phyloP scores from a whole-genome alignment of 2,329 filamentous ascomycete species.

The Dothiorella sarmentorum region DNA sequence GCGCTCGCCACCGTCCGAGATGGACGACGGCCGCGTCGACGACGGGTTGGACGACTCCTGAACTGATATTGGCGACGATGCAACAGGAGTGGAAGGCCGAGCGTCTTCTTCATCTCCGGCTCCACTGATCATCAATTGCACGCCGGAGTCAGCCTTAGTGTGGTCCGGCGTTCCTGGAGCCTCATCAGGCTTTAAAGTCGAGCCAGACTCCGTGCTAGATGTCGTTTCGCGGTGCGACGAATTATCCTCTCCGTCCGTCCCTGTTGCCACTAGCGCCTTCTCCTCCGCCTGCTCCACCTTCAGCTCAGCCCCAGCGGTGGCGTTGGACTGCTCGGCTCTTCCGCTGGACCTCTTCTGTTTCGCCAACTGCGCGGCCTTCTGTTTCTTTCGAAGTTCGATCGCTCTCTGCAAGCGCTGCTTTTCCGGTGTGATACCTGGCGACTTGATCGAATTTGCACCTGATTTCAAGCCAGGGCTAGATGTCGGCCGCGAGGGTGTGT shows the following conservation, averaged over 20 bases:
- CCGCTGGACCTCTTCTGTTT: slow-evolving; percentile 26
- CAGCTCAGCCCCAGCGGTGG: slow-evolving; percentile 21
- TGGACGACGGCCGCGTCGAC: slow-evolving; percentile 38
- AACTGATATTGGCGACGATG: slow-evolving; percentile 37
- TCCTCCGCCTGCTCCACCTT: slow-evolving; percentile 2
- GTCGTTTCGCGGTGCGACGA: slow-evolving; percentile 11
- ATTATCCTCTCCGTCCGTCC: background rate
- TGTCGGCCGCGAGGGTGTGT: slow-evolving; percentile 35
- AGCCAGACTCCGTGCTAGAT: slow-evolving; percentile 17
- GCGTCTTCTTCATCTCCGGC: slow-evolving; percentile 34
- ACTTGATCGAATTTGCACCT: slow-evolving; percentile 33
- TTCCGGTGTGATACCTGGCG: slow-evolving; percentile 71
- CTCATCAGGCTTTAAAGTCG: slow-evolving; percentile 17
- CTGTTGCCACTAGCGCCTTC: background rate
- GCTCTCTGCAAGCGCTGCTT: slow-evolving; percentile 93
- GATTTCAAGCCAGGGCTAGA: slow-evolving; percentile 32
- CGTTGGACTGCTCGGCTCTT: slow-evolving; percentile 1
- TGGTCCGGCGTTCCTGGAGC: slow-evolving; percentile 10
- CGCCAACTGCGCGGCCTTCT: slow-evolving; percentile 49
- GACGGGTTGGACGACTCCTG: slow-evolving; percentile 36
- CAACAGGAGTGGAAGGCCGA: slow-evolving; percentile 31
- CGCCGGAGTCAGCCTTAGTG: slow-evolving; percentile 54
- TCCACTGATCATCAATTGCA: slow-evolving; percentile 46
- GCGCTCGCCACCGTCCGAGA: slow-evolving; percentile 36
- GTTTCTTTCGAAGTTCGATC: slow-evolving; percentile 82